Conservation (phyloP, 441 rosid species). For the Breynia disticha region DNA sequence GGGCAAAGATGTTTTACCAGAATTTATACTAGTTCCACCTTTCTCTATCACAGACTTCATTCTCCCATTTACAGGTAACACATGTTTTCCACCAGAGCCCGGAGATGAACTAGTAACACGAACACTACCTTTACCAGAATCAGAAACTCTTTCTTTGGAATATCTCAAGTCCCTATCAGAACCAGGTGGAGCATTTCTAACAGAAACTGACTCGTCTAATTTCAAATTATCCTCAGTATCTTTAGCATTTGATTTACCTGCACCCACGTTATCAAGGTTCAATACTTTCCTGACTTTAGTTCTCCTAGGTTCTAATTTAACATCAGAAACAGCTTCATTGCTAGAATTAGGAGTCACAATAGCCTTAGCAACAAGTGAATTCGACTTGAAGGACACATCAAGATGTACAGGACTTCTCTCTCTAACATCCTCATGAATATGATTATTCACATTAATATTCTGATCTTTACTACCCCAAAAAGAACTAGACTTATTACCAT, state of each 20-base stretch:
- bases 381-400: constrained; percentile 80
- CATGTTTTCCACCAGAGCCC: constrained; percentile 22
- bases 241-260: constrained; percentile 18
- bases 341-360: constrained; percentile 35
- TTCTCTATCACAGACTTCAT: constrained; percentile 20
- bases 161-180: constrained; percentile 28
- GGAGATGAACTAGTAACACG: constrained; percentile 17
- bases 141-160: constrained; percentile 21
- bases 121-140: constrained; percentile 18
- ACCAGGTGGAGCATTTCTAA: constrained; percentile 19
- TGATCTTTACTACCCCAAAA: constrained; percentile 50
- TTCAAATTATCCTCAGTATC: constrained; percentile 20
- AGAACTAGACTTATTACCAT: constrained; percentile 34
- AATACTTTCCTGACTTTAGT: constrained; percentile 40
- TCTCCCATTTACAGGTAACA: constrained; percentile 16
- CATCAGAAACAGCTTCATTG: constrained; percentile 24
- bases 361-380: constrained; percentile 72
- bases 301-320: constrained; percentile 33
- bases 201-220: constrained; percentile 17
- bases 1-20: constrained; percentile 24
- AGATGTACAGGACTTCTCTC: constrained; percentile 57
- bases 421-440: constrained; percentile 33
- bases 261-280: constrained; percentile 24
- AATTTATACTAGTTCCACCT: constrained; percentile 23
- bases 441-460: constrained; percentile 24